Conservation (phyloP, 2,329 filamentous ascomycete genomes). For the Nothopassalora personata region DNA sequence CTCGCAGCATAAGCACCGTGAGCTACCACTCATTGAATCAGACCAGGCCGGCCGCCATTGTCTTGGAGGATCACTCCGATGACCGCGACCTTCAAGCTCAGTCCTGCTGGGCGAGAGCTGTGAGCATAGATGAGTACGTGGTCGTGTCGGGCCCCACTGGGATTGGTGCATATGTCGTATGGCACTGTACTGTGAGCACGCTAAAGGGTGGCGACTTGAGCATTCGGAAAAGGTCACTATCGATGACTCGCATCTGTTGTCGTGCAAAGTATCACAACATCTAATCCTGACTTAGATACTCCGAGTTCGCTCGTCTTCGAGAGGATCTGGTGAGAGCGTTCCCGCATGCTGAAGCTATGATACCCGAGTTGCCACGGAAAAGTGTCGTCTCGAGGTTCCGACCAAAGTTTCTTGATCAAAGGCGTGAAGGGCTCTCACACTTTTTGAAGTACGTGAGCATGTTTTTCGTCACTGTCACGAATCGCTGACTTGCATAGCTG, state of each 20-base stretch:
- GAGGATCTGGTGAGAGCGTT: conserved; percentile 71
- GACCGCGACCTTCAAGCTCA: conserved; percentile 53
- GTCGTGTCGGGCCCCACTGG: conserved; percentile 55
- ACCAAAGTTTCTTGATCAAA: conserved; percentile 76
- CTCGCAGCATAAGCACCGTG: conserved; percentile 35
- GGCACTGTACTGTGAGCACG: conserved; percentile 84
- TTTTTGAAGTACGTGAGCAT: conserved; percentile 72
- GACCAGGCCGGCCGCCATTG: conserved; percentile 43
- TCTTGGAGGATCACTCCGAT: conserved; percentile 60
- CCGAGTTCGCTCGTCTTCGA: conserved; percentile 84
- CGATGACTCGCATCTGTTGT: background rate
- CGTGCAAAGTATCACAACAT: conserved; percentile 1
- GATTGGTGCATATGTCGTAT: conserved; percentile 88
- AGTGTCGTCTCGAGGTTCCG: conserved; percentile 77
- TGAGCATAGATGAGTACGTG: conserved; percentile 57
- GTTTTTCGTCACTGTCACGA: conserved; percentile 4
- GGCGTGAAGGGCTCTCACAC: conserved; percentile 77
- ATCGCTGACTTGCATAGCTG: conserved; percentile 53
- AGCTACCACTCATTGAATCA: conserved; percentile 34
- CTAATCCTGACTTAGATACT: conserved; percentile 57
- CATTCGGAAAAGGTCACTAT: conserved; percentile 47
- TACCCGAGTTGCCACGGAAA: conserved; percentile 87
- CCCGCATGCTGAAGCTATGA: conserved; percentile 74
- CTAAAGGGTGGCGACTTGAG: conserved; percentile 52
- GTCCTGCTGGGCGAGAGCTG: conserved; percentile 58